Base-by-base conservation (phyloP, 768 basidiomycete species). In the Macrolepiota dolichaula region DNA sequence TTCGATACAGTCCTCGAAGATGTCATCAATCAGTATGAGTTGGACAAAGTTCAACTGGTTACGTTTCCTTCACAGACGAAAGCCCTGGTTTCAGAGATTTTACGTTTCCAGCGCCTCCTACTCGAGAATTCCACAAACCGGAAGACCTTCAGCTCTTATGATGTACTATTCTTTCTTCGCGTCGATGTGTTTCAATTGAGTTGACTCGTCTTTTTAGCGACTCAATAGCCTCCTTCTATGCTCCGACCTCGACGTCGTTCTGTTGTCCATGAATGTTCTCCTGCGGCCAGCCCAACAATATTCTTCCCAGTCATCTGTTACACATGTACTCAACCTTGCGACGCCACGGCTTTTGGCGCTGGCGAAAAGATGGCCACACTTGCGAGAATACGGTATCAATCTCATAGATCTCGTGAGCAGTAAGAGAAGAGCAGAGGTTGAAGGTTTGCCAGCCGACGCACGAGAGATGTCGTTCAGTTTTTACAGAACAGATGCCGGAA, bases 81-180 rank as follows among this genome's bases (percentile, higher is more conserved):
- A 79, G 82, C 81, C 60, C 78, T 85, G 2, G 71, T 98, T 12
- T 85, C 87, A 63, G 88, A 91, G 71, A 89, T 99, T 65, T 83
- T 99, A 63, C 81, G 87, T 65, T 95, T 99, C 65, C 87, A 94
- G 77, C 84, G 92, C 63, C 76, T 98, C 40, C 77, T 99, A 55
- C 79, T 99, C 68, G 97, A 98, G 77, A 97, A 98, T 73, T 96
- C 95, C 51, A 99, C 97, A 42, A 98, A 96, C 72, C 81, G 97
- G 69, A 98, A 98, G 79, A 91, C 95, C 61, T 99, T 89, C 76
- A 88, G 85, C 62, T 96, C 94, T 3, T 99, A 97, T 74, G 97
- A 99, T 72, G 96, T 98, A 75, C 75, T 94, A 79, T 51, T 56
- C 57, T 49, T 64, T 46, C 44, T 25, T 63, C 35, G 17, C 62